Percentiles rank a stretch among this genome's conserved stretches.
These are phyloP conservation scores for Paramecium caudatum DNA, from an alignment of 73 alveolate genomes.

Conservation along the genomic window DNA sequence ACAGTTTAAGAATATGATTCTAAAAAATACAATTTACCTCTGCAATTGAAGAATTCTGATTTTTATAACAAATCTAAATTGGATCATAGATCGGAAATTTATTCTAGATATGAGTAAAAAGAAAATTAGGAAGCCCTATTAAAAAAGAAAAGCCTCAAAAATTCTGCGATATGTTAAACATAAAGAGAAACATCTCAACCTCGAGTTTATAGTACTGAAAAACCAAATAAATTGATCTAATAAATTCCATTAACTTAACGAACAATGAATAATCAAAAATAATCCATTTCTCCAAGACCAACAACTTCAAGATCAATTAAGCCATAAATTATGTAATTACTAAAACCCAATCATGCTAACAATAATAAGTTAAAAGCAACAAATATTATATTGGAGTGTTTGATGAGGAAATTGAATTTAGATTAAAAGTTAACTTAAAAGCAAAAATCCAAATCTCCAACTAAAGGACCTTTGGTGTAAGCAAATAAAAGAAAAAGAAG, in stretches of 20 bases:
- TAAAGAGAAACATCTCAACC: constrained; percentile 28
- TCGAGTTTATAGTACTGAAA: constrained; percentile 18
- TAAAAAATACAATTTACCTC: constrained; percentile 1
- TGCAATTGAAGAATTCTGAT: constrained; percentile 6
- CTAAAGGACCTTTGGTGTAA: neutral
- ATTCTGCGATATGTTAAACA: constrained; percentile 2
- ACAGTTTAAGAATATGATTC: neutral
- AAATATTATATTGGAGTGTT: constrained; percentile 9
- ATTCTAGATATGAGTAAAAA: constrained; percentile 4
- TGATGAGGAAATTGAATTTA: constrained; percentile 10
- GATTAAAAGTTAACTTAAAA: neutral
- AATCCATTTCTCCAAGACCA: constrained; percentile 25
- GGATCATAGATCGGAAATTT: constrained; percentile 4
- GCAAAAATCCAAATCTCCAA: constrained; percentile 33
- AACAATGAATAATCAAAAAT: neutral
- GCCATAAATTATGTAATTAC: constrained; percentile 24
- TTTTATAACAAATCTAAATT: constrained; percentile 10
- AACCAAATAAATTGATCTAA: neutral
- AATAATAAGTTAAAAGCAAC: constrained; percentile 24
- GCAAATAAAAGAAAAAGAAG: constrained; percentile 8
- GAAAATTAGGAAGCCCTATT: neutral
- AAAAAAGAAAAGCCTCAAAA: neutral
- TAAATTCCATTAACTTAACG: constrained; percentile 20
- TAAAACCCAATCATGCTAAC: neutral
- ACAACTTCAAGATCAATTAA: constrained; percentile 16